These are phyloP conservation scores for Epicoccum sorghinum DNA, from an alignment of 2,329 filamentous ascomycete species.

Conservation along the genomic window DNA sequence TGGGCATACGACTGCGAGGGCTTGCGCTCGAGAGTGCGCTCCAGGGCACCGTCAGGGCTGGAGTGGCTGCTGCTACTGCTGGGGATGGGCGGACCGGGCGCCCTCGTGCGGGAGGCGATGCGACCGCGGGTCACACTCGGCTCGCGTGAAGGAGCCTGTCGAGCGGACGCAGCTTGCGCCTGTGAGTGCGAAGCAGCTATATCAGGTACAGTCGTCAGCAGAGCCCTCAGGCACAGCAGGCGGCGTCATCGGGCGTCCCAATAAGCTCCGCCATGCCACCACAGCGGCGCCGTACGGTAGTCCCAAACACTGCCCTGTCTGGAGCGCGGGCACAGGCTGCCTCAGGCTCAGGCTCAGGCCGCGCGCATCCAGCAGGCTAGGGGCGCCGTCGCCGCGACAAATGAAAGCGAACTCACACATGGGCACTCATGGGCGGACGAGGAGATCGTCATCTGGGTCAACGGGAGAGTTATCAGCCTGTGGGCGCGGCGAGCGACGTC, in stretches of 20 bases:
- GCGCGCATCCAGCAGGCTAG: constrained; percentile 9
- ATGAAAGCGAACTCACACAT: constrained; percentile 45
- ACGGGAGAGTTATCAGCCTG: constrained; percentile 16
- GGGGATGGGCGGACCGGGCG: constrained; percentile 44
- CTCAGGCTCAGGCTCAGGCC: constrained; percentile 14
- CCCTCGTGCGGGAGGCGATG: constrained; percentile 53
- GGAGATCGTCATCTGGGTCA: constrained; percentile 40
- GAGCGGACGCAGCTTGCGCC: constrained; percentile 48
- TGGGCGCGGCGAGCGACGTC: constrained; percentile 17
- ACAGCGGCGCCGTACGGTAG: constrained; percentile 17
- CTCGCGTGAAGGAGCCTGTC: constrained; percentile 50
- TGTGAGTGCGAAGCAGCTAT: constrained; percentile 49
- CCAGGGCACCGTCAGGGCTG: constrained; percentile 47
- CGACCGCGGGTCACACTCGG: constrained; percentile 54
- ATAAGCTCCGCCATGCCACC: constrained; percentile 30
- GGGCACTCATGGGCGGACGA: constrained; percentile 37
- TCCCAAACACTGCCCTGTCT: constrained; percentile 19
- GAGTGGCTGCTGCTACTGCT: constrained; percentile 42
- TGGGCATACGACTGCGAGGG: constrained; percentile 69
- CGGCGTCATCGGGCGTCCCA: constrained; percentile 22
- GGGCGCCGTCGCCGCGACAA: constrained; percentile 5
- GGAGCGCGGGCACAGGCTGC: constrained; percentile 9
- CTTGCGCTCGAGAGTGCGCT: constrained; percentile 59
- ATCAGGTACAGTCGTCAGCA: constrained; percentile 41
- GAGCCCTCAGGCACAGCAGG: constrained; percentile 21